Base-by-base conservation (phyloP, 2,329 filamentous ascomycete genomes). In the Colletotrichum euphorbiae region DNA sequence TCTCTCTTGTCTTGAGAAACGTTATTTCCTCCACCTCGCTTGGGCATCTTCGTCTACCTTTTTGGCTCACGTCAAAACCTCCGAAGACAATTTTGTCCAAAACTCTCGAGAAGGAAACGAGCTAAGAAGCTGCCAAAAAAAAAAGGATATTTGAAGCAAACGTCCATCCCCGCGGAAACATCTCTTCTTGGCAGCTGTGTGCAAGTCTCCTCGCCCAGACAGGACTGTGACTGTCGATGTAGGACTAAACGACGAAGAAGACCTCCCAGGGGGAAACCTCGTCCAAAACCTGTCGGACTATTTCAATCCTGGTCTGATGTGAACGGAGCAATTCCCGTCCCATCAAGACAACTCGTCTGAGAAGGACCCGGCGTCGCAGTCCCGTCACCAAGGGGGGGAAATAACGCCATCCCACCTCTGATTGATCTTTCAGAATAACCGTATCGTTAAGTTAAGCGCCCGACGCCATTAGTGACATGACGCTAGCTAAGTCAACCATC, bases 391-490 rank as follows among this genome's bases (percentile, higher is more conserved):
- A 50, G 6, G 28, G 2, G 6, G 2, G 38, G 38, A 33, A 31
- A 36, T n/a, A 38, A 60, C 54, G 54, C 58, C 63, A 60, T 66
- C 40, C 55, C 61, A 60, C 55, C 21, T 65, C 52, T 48, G 21
- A 5, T 45, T 57, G n/a, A 24, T 28, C 38, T 28, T 46, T 50
- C 15, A 33, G 59, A 55, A 66, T 66, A 65, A 56, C 61, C 54
- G 46, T 55, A 56, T 56, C 17, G 36, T 60, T 54, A 28, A 60
- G 48, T 65, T 69, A 69, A 66, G 66, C 61, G 66, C 66, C 66
- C 21, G 61, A 21, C 36, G 24, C 33, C 48, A 42, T 45, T 36
- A 55, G 31, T 57, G 50, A 50, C 54, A 68, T 55, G 65, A 50
- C 54, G 54, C 65, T 64, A 67, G 51, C 28, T 38, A 38, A 36